Base-by-base conservation (phyloP, 2,329 filamentous ascomycete genomes). In the Microcyclospora tardicrescens region DNA sequence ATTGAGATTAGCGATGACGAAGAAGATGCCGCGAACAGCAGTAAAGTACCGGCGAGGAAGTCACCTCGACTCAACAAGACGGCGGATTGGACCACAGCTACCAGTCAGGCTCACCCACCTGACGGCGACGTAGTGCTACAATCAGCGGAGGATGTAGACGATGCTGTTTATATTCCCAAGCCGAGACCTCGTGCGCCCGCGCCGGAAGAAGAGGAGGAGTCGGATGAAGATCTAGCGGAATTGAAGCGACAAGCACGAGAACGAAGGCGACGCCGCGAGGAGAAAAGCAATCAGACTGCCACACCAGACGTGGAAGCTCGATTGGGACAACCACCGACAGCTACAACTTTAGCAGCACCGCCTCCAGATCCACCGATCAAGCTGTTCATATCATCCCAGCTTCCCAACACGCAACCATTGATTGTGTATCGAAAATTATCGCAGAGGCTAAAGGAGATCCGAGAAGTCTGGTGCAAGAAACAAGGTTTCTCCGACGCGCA, bases 351-450 rank as follows among this genome's bases (percentile, higher is more conserved):
- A 30, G 46, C 46, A 36, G 45, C 51, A 30, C 47, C 44, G 40
- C 42, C 28, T 4, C 51, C 60, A 13, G 71, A 79, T 43, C 63
- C 69, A 1, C 52, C 71, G 10, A 67, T 84, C 31, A 64, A 73
- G 40, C 72, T 89, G 16, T 64, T 86, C 27, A 74, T 95, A 45
- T 72, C 69, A 0, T 84, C 86, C 0, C 61, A 66, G 2, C 70
- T 95, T 5, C 66, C 72, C 1, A 66, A 68, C 33, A 73, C 81
- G 0, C 71, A 63, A 16, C 61, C 73, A 8, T 55, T 85, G 24
- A 64, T 84, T 29, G 70, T 83, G 37, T 77, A 71, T 36, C 74
- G 82, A 30, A 76, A 75, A 49, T 68, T 84, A 43, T 74, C 73
- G 28, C 81, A 84, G 52, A 67, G 72, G 2, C 64, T 95, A 5